These are phyloP conservation scores for Akebia trifoliata DNA, from an alignment of 164 flowering plant species.

Conservation along the genomic window DNA sequence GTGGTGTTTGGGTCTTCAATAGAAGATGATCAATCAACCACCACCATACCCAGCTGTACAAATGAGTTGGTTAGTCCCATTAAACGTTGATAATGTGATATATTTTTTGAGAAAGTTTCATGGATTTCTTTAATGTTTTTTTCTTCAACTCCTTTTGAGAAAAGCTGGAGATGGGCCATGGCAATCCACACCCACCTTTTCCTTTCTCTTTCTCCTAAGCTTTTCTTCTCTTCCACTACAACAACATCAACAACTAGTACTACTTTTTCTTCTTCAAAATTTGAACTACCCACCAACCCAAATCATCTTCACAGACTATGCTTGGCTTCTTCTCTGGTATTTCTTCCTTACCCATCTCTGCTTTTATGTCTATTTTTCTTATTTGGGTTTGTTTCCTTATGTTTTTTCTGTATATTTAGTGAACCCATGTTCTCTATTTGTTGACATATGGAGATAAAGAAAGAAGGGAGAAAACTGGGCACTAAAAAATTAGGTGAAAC, in stretches of 20 bases:
- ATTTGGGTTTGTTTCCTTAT: conserved; percentile 3
- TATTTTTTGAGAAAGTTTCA: not conserved
- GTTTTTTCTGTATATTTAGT: not conserved
- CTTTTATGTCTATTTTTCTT: not conserved
- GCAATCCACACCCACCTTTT: conserved; percentile 27
- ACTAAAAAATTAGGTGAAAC: not conserved
- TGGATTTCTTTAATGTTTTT: conserved; percentile 9
- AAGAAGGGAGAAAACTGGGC: conserved; percentile 13
- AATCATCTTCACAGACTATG: conserved; percentile 2
- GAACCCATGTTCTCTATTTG: not conserved
- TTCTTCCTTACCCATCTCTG: conserved; percentile 5
- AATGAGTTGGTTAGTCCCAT: conserved; percentile 32
- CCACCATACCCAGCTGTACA: conserved; percentile 4
- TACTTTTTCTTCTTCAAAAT: conserved; percentile 10
- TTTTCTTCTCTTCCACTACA: conserved; percentile 27
- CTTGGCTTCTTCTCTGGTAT: conserved; percentile 19
- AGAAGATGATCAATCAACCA: conserved; percentile 4
- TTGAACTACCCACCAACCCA: conserved; percentile 13
- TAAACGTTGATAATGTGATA: conserved; percentile 9
- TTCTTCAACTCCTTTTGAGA: conserved; percentile 7
- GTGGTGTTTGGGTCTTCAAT: conserved; percentile 9
- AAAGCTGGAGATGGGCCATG: conserved; percentile 34
- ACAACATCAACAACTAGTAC: conserved; percentile 7
- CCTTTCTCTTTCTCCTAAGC: conserved; percentile 9
- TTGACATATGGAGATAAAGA: not conserved